Evolutionary conservation across 73 alveolate species (phyloP).

Genomic region (Uronychia binucleata): DNA sequence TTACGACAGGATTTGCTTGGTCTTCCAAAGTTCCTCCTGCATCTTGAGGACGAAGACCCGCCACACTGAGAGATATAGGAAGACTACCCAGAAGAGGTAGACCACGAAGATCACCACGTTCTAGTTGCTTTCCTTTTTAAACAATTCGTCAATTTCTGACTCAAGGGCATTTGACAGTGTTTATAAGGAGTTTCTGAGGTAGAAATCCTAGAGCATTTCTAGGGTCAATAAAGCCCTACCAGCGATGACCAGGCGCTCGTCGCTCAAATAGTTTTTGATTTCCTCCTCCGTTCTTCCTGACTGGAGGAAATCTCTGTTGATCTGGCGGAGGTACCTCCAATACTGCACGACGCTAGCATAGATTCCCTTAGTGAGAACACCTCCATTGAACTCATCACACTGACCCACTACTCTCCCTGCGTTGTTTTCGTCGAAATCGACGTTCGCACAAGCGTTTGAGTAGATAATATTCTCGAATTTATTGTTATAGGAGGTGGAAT

Average conservation of each 20-base stretch:
- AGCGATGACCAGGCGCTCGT: not conserved
- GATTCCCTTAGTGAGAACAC: conserved; percentile 47
- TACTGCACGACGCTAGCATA: conserved; percentile 39
- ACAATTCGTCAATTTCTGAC: not conserved
- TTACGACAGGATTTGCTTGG: conserved; percentile 45
- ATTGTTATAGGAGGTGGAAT: not conserved
- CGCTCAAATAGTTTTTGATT: not conserved
- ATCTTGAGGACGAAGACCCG: conserved; percentile 19
- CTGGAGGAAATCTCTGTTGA: conserved; percentile 43
- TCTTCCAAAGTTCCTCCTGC: conserved; percentile 48
- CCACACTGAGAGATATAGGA: conserved; percentile 34
- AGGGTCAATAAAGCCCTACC: too few species aligned
- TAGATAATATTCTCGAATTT: not conserved
- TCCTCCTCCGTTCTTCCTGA: not conserved
- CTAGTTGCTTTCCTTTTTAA: conserved; percentile 20
- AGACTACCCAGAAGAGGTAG: conserved; percentile 31
- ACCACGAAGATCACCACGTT: conserved; percentile 34
- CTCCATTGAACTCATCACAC: conserved; percentile 33
- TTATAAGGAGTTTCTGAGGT: not conserved
- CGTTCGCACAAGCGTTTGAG: conserved; percentile 1
- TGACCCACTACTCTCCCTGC: not conserved
- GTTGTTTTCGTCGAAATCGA: not conserved
- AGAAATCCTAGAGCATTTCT: not conserved
- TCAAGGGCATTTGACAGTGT: not conserved
- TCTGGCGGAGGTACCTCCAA: conserved; percentile 45